Evolutionary conservation across 441 rosid species (phyloP).

Genomic region (Cnidoscolus chayamansa): DNA sequence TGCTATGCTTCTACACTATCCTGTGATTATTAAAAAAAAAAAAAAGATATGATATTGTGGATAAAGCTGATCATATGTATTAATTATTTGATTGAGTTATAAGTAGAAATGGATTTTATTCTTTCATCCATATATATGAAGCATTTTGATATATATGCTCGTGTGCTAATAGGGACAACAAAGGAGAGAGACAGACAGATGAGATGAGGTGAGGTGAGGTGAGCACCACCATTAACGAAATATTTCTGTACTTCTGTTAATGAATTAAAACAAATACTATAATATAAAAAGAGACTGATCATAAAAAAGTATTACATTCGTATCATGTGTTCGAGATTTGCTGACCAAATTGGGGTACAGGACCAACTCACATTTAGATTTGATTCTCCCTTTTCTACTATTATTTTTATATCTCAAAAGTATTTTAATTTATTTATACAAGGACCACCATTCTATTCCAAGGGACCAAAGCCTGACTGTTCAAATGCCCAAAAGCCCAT

Average conservation of each 20-base stretch:
- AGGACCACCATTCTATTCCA: no score
- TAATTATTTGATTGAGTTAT: no score
- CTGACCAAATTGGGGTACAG: not conserved
- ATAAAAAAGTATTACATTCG: not conserved
- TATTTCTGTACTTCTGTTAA: no score
- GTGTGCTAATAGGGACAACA: no score
- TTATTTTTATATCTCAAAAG: no score
- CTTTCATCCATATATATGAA: not conserved
- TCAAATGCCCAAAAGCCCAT: no score
- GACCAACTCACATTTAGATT: not conserved
- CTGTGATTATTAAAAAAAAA: no score
- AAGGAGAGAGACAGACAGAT: not conserved
- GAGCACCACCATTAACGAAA: not conserved
- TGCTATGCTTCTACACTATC: no score
- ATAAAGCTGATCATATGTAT: no score
- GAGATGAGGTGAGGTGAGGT: not conserved
- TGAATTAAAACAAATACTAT: no score
- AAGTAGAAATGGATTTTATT: slow-evolving; percentile 12
- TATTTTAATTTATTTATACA: not conserved
- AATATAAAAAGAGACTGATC: not conserved
- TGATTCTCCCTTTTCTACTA: not conserved
- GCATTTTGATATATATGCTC: no score
- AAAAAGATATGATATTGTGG: not conserved
- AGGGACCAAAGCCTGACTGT: no score
- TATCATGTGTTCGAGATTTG: not conserved